Evolutionary conservation across 805 yeast species (phyloP), one percentile per base, ranked within the genome.

Genomic region (Pichia cabralensis): DNA sequence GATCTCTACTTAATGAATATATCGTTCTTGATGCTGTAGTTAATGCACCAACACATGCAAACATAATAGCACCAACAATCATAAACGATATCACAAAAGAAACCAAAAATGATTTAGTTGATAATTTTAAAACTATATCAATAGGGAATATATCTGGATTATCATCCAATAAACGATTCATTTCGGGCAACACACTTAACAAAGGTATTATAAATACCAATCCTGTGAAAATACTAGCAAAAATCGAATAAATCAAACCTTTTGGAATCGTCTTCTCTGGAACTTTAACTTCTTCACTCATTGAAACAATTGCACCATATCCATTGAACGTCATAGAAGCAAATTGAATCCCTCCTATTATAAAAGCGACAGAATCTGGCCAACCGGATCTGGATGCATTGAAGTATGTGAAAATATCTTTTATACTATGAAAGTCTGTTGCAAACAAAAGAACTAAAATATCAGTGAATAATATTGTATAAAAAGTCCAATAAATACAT

Each of bases 11-110:
- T 59, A 83, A 76, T 18, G 84, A 80, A 52, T 72, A 82, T 0
- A 85, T 81, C n/a, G 79, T 70, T 65, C 94, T 69, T 3, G 92
- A 80, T 3, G 86, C 81, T 0, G 94, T 79, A 1, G 92, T 82
- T 23, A 80, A 64, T 1, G 89, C 71, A 4, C 94, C 88, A 32
- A 83, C 74, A 3, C 86, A 80, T 23, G 84, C 85, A 54, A 82
- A 82, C 8, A 80, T 49, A 18, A 77, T 71, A 14, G 85, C 80
- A 0, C 83, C 92, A 30, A 74, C 62, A 38, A 80, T 68, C 52
- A 81, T 60, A 5, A 80, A 56, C 10, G 75, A 81, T 38, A 82
- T 63, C 33, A 82, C 70, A 41, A 80, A 68, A 1, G 92, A 80
- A 2, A 81, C 76, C 30, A 80, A 48, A 40, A 69, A 69, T 0